A percentile compares a stretch with the other conserved stretches of the same genome.
These are phyloP conservation scores for Entomophthora muscae DNA, from an alignment of 371 early-diverging fungal species.

Conservation along the genomic window DNA sequence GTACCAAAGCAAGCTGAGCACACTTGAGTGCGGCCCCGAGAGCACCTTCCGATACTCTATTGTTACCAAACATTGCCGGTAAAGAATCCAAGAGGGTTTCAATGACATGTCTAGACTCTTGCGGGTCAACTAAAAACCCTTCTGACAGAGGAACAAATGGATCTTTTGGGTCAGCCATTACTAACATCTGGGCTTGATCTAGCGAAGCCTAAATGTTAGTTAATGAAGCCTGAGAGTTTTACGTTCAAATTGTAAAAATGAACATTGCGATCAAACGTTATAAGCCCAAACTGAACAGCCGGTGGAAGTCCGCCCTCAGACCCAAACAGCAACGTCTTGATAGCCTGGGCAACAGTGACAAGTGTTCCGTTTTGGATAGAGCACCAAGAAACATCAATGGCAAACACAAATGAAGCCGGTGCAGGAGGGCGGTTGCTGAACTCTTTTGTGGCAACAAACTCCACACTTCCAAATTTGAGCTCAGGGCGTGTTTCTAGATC, in stretches of 20 bases:
- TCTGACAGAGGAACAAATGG: constrained; percentile 80
- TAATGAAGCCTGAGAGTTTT: constrained; percentile 12
- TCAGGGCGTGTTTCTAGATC: constrained; percentile 82
- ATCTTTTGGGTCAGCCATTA: constrained; percentile 83
- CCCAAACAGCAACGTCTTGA: constrained; percentile 51
- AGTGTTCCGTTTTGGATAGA: constrained; percentile 74
- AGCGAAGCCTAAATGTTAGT: constrained; percentile 25
- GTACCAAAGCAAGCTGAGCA: constrained; percentile 49
- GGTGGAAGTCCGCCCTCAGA: constrained; percentile 21
- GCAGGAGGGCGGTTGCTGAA: constrained; percentile 44
- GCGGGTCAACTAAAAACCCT: constrained; percentile 74
- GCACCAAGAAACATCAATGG: constrained; percentile 80
- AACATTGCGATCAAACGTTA: constrained; percentile 82
- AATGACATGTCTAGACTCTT: constrained; percentile 34
- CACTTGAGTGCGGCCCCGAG: constrained; percentile 75
- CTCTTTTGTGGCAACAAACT: constrained; percentile 72
- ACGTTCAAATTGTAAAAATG: constrained; percentile 87
- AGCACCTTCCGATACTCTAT: constrained; percentile 44
- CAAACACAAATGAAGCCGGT: constrained; percentile 65
- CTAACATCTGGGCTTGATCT: constrained; percentile 85
- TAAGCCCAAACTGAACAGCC: constrained; percentile 56
- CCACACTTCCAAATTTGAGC: constrained; percentile 68
- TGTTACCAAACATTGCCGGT: constrained; percentile 64
- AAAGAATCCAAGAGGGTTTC: constrained; percentile 62
- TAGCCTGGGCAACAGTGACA: constrained; percentile 29